phyloP scores from a whole-genome alignment of 2,329 filamentous ascomycete species.

The Sarocladium oryzae region DNA sequence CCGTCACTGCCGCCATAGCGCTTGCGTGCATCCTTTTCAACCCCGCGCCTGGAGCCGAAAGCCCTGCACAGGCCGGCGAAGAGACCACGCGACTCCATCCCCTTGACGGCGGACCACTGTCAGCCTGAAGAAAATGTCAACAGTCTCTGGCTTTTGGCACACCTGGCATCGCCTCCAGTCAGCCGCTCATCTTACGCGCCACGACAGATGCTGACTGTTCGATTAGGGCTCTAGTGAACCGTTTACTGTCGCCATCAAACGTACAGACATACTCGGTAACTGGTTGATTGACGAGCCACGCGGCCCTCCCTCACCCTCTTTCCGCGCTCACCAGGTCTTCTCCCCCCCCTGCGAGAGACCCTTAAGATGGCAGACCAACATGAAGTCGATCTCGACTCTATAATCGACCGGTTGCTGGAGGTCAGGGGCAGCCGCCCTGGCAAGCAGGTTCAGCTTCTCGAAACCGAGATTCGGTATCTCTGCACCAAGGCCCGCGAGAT shows the following conservation, averaged over 20 bases:
- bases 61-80: neutral
- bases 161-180: neutral
- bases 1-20: neutral
- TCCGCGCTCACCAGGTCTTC: neutral
- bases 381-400: constrained; percentile 97
- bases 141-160: neutral
- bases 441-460: constrained; percentile 95
- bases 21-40: neutral
- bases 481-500: constrained; percentile 99
- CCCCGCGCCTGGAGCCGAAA: neutral
- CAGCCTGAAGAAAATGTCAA: neutral
- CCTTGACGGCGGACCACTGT: neutral
- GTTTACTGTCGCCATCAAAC: neutral
- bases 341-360: constrained; percentile 21
- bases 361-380: constrained; percentile 57
- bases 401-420: constrained; percentile 97
- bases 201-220: neutral
- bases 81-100: neutral
- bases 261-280: neutral
- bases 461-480: constrained; percentile 92
- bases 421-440: constrained; percentile 95
- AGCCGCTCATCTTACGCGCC: neutral
- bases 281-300: neutral
- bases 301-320: neutral
- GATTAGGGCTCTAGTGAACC: neutral